A percentile compares a stretch with the other conserved stretches of the same genome.
phyloP scores from a whole-genome alignment of 257 asterid genomes.

The Scutellaria galericulata region DNA sequence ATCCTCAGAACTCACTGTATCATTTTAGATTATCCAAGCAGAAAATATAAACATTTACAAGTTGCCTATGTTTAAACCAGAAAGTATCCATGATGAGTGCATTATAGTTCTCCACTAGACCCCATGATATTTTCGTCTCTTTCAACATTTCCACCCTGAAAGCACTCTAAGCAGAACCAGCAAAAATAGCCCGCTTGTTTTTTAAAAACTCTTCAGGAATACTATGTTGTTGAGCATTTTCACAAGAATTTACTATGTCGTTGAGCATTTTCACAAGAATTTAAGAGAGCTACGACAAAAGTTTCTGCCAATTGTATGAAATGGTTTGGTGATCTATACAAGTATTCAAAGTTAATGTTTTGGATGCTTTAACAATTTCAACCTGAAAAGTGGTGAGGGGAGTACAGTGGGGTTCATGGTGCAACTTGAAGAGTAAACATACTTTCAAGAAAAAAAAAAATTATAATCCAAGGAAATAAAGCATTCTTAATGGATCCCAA shows the following conservation, averaged over 20 bases:
- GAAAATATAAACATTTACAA: conserved; percentile 17
- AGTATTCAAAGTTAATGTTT: neutral
- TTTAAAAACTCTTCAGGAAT: neutral
- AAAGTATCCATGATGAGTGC: neutral
- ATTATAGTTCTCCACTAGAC: neutral
- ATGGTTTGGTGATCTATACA: neutral
- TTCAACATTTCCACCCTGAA: neutral
- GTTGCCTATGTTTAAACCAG: neutral
- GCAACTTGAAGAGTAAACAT: neutral
- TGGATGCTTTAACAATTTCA: neutral
- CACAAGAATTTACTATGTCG: conserved; percentile 1
- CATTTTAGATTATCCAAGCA: conserved; percentile 27
- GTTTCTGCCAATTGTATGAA: neutral
- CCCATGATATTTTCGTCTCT: neutral
- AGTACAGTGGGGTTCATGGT: neutral
- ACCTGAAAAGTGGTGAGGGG: neutral
- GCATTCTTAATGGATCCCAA: neutral
- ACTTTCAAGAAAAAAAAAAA: too few species aligned
- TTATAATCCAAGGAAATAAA: neutral
- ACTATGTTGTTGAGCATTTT: conserved; percentile 11
- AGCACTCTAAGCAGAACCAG: neutral
- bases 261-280: conserved; percentile 11
- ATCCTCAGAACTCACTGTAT: conserved; percentile 10
- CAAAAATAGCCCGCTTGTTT: neutral
- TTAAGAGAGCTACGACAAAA: neutral